Base-by-base conservation (phyloP, 768 basidiomycete genomes). In the Tulasnella sp. region DNA sequence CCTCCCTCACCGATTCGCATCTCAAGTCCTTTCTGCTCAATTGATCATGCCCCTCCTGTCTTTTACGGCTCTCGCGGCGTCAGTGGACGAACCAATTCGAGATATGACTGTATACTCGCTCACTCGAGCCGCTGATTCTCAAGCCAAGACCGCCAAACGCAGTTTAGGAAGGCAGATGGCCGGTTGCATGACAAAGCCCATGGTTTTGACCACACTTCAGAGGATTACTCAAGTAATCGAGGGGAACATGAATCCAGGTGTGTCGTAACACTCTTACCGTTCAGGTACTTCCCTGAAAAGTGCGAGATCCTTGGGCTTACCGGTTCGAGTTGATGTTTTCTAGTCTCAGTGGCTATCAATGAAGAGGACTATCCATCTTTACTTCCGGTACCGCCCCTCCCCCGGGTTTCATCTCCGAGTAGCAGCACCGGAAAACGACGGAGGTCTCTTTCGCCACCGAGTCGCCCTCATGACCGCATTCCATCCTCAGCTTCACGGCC, bases 1-100 rank as follows among this genome's bases (percentile, higher is more conserved):
- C 7, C 42, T 49, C 12, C 38, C 38, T 10, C 11, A 17, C 25
- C 51, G 53, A 11, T 17, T 60, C 38, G 34, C 55, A 8, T 22
- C 60, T 3, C 31, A 53, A 21, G 17, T 61, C 31, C 53, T 61
- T 9, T 55, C 60, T 7, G 24, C 27, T n/a, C 60, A 61, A 11
- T 45, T 61, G 8, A 45, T 61, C 22, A 43, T 49, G 46, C 60
- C 60, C 10, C 44, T 61, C 21, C 44, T 61, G 2, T 59, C 60
- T 15, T 49, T 61, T 53, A 45, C 53, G 15, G 53, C 53, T 19
- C 25, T 55, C 34, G 38, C 53, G 22, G 41, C 53, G 12, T 55
- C 41, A 31, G 41, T 44, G 31, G 42, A 44, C 41, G 53, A 55
- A 15, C 53, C 53, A 12, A 21, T 55, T 3, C 31, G 53, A 4